Conservation (phyloP, 441 rosid species). For the Cnidoscolus chayamansa region DNA sequence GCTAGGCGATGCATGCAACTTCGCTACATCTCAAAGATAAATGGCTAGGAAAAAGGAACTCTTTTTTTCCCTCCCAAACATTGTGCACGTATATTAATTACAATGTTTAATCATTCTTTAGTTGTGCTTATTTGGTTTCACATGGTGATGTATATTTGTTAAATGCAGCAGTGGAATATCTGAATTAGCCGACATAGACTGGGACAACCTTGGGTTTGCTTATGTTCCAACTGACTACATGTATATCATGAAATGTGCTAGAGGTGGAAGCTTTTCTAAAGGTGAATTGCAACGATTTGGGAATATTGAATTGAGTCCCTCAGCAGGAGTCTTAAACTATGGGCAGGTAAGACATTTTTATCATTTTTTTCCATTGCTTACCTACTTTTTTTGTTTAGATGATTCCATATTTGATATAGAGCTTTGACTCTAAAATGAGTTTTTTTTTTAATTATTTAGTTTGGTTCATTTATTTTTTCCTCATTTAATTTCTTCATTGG, state of each 20-base stretch:
- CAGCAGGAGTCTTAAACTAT: constrained; percentile 16
- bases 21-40: too few relatives aligned
- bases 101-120: background rate
- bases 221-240: constrained; percentile 30
- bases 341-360: constrained; percentile 6
- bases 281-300: constrained; percentile 10
- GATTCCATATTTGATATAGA: background rate
- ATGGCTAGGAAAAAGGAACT: too few relatives aligned
- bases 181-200: constrained; percentile 65
- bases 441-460: too few relatives aligned
- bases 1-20: too few relatives aligned
- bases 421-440: background rate
- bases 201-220: constrained; percentile 83
- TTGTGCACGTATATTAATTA: too few relatives aligned
- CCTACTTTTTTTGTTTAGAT: background rate
- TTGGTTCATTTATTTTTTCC: too few relatives aligned
- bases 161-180: constrained; percentile 33
- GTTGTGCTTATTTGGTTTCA: background rate
- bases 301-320: constrained; percentile 11
- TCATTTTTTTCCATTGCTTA: background rate
- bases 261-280: background rate
- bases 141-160: constrained; percentile 12
- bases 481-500: too few relatives aligned
- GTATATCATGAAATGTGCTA: constrained; percentile 5
- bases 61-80: too few relatives aligned